These are phyloP conservation scores for Mucor racemosus DNA, from an alignment of 371 early-diverging fungal genomes.

Conservation along the genomic window DNA sequence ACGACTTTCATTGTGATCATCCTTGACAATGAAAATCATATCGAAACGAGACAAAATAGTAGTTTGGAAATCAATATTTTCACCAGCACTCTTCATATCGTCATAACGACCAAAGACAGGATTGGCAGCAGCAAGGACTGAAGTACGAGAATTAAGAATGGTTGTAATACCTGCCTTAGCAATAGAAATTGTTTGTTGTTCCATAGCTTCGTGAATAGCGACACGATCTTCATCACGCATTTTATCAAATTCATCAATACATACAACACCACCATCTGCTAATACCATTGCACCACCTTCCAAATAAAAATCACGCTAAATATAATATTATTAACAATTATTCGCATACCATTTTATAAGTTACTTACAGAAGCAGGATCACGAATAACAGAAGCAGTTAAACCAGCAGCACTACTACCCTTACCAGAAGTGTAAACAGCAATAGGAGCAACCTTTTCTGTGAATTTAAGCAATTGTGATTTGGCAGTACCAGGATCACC, in stretches of 20 bases:
- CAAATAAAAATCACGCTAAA: constrained; percentile 93
- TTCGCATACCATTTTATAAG: too few relatives aligned
- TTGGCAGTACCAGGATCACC: constrained; percentile 99
- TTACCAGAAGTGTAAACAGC: constrained; percentile 99
- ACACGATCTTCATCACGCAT: constrained; percentile 99
- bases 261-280: constrained; percentile 99
- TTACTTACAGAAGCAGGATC: constrained; percentile 77
- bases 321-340: too few relatives aligned
- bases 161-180: constrained; percentile 99
- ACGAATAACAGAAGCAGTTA: constrained; percentile 98
- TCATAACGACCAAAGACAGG: constrained; percentile 99
- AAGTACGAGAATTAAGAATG: constrained; percentile 97
- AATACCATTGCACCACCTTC: constrained; percentile 99
- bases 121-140: constrained; percentile 99
- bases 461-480: constrained; percentile 98
- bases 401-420: constrained; percentile 98
- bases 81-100: constrained; percentile 96
- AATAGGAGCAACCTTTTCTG: constrained; percentile 96
- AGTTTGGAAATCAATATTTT: constrained; percentile 99
- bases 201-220: constrained; percentile 99
- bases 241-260: constrained; percentile 99
- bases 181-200: constrained; percentile 99
- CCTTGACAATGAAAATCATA: constrained; percentile 96
- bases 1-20: constrained; percentile 84
- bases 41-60: constrained; percentile 98